Base-by-base conservation (phyloP, 352 stramenopile genomes). In the Globisporangium recalcitrans region DNA sequence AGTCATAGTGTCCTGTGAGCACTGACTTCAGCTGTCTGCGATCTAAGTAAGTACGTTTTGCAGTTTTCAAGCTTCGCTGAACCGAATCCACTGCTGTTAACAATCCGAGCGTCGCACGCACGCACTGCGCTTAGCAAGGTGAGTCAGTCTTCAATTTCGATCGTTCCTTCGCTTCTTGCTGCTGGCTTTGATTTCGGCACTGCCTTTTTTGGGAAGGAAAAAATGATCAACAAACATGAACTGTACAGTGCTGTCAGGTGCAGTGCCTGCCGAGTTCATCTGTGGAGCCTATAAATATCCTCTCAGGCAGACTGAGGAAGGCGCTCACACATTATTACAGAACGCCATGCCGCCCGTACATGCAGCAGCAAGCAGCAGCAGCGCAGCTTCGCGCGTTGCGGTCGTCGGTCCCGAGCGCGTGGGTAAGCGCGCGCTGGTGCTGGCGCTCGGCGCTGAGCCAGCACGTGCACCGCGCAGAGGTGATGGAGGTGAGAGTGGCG, bases 341-440 rank as follows among this genome's bases (percentile, higher is more conserved):
- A 29, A 29, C n/a, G 11, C 19, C 58, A 58, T 52, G 48, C 49
- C 55, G 47, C 24, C 47, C 24, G 24, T 13, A 32, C 26, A 40
- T 19, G 58, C 31, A 10, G 22, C 27, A 14, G 16, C 19, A 16
- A 10, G 7, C 16, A n/a, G n/a, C n/a, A n/a, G n/a, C n/a, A n/a
- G n/a, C n/a, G 36, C 29, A 31, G 21, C 53, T 29, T 19, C 48
- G 16, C 13, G 34, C 19, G 16, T 87, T 22, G 62, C 49, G 16
- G 68, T 89, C 26, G 71, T 88, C 0, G 82, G 82, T 3, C 64
- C 62, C 16, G 52, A 59, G 10, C 70, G 68, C 34, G 72, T 77
- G 16, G 76, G 80, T 48, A 89, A 89, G 70, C 67, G 58, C 29
- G 79, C 70, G 53, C 74, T 91, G 31, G 74, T 75, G 49, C 52